phyloP scores from a whole-genome alignment of 2,329 filamentous ascomycete genomes.

The Claviceps spartinae region DNA sequence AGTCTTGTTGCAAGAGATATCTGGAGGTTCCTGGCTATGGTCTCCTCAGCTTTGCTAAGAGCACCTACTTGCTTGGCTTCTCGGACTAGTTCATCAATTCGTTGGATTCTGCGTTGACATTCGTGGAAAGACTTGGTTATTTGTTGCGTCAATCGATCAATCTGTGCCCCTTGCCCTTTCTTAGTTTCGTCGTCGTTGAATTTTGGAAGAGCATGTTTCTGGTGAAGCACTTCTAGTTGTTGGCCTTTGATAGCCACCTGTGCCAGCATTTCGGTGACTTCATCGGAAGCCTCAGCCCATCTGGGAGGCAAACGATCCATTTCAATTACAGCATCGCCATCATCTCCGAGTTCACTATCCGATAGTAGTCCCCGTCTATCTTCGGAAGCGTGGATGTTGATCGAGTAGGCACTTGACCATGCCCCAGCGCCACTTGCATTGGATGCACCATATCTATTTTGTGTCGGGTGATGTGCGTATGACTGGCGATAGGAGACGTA shows the following conservation, averaged over 20 bases:
- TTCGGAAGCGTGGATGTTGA: slow-evolving; percentile 30
- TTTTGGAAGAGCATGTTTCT: slow-evolving; percentile 90
- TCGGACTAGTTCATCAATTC: slow-evolving; percentile 73
- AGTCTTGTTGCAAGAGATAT: slow-evolving; percentile 78
- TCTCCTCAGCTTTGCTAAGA: slow-evolving; percentile 73
- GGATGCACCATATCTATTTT: slow-evolving; percentile 49
- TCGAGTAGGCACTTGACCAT: slow-evolving; percentile 46
- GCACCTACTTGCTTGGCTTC: slow-evolving; percentile 61
- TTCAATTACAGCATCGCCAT: slow-evolving; percentile 91
- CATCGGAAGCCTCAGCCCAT: slow-evolving; percentile 91
- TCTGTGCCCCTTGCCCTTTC: slow-evolving; percentile 73
- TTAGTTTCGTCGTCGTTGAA: slow-evolving; percentile 94
- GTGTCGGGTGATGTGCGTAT: slow-evolving; percentile 85
- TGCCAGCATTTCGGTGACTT: slow-evolving; percentile 71
- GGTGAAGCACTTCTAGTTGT: slow-evolving; percentile 80
- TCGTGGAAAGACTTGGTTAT: slow-evolving; percentile 83
- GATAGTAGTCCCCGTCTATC: slow-evolving; percentile 71
- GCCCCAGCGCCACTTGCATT: slow-evolving; percentile 35
- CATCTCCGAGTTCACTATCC: slow-evolving; percentile 61
- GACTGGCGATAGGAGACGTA: slow-evolving; percentile 99
- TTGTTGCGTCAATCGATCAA: slow-evolving; percentile 78
- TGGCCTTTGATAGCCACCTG: slow-evolving; percentile 73
- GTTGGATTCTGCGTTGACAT: slow-evolving; percentile 79
- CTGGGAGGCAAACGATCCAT: slow-evolving; percentile 93
- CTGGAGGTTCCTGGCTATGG: slow-evolving; percentile 93